Evolutionary conservation across 2,329 filamentous ascomycete genomes (phyloP), one percentile per base, ranked within the genome.

Genomic region (Lasiodiplodia theobromae): DNA sequence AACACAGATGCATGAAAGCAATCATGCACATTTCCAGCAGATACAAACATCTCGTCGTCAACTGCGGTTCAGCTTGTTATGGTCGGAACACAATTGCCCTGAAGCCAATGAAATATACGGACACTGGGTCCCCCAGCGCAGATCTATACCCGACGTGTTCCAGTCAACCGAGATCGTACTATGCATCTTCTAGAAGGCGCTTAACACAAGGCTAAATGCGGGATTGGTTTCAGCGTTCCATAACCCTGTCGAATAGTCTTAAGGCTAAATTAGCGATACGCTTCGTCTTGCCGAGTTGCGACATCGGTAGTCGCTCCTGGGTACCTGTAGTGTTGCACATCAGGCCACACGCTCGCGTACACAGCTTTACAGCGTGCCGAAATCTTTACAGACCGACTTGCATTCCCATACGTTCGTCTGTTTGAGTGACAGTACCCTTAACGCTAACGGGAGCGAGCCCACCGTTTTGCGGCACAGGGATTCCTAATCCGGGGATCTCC

Each of bases 401-500:
- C 44, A 21, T 10, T 47, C 7, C 44, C 44, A 47, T 21, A 8
- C 18, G n/a, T 47, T 10, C 8, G n/a, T 47, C 44, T 47, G 44
- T 47, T 47, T 47, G 44, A 47, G 44, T 14, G 44, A 47, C 44
- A 47, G n/a, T 4, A 21, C 12, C 10, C 18, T 47, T 47, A 8
- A 47, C 44, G 44, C n/a, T 21, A 47, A 47, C 8, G 44, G 44
- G 44, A 47, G 44, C 44, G 44, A 47, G n/a, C 44, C 44, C 44
- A 47, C 44, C n/a, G 44, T 47, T 47, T 47, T n/a, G 44, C 18
- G 44, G 44, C 44, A n/a, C 44, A 47, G 44, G 54, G 37, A 34
- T 57, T n/a, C 31, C 54, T 57, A 31, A 57, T 34, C 38, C 54
- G 31, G 10, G 34, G 54, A 57, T 57, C 54, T 57, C 54, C 54